These are phyloP conservation scores for Polytrichum commune DNA, from an alignment of 225 moss, liverwort and hornwort genomes.

Conservation along the genomic window DNA sequence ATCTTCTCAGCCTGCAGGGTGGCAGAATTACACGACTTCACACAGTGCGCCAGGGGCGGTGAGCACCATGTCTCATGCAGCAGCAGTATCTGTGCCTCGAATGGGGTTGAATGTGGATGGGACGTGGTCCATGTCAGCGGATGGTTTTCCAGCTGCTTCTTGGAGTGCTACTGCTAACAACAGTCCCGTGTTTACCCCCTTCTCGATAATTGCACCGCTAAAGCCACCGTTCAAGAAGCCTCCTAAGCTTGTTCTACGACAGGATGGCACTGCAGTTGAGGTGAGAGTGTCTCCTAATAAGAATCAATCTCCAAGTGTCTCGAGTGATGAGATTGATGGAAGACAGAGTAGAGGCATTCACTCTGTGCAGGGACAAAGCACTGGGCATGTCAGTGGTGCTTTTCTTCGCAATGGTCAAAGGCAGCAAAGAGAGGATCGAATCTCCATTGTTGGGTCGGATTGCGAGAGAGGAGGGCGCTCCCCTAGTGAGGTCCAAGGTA, in stretches of 20 bases:
- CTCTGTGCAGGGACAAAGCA: slow-evolving; percentile 14
- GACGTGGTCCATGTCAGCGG: slow-evolving; percentile 13
- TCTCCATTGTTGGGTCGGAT: neutral
- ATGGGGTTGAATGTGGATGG: slow-evolving; percentile 29
- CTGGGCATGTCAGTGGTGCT: slow-evolving; percentile 1
- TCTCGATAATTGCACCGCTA: slow-evolving; percentile 45
- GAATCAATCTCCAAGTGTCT: slow-evolving; percentile 32
- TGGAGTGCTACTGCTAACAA: slow-evolving; percentile 22
- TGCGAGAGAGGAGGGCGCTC: slow-evolving; percentile 7
- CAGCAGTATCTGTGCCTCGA: slow-evolving; percentile 19
- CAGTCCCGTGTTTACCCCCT: slow-evolving; percentile 36
- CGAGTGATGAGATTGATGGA: slow-evolving; percentile 32
- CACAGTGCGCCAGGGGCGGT: slow-evolving; percentile 21
- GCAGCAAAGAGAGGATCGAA: slow-evolving; percentile 22
- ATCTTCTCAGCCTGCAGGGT: slow-evolving; percentile 19
- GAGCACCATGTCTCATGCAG: slow-evolving; percentile 23
- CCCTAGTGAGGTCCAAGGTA: slow-evolving; percentile 12
- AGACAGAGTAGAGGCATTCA: slow-evolving; percentile 16
- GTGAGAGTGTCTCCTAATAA: slow-evolving; percentile 42
- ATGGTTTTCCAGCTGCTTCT: slow-evolving; percentile 20
- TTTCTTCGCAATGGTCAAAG: slow-evolving; percentile 12
- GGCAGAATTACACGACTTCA: slow-evolving; percentile 24
- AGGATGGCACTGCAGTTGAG: slow-evolving; percentile 49
- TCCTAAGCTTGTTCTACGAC: slow-evolving; percentile 50
- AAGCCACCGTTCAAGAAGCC: slow-evolving; percentile 53